Evolutionary conservation across 345 rosid species (phyloP), one percentile per base, ranked within the genome.

Genomic region (Ceriops tagal): DNA sequence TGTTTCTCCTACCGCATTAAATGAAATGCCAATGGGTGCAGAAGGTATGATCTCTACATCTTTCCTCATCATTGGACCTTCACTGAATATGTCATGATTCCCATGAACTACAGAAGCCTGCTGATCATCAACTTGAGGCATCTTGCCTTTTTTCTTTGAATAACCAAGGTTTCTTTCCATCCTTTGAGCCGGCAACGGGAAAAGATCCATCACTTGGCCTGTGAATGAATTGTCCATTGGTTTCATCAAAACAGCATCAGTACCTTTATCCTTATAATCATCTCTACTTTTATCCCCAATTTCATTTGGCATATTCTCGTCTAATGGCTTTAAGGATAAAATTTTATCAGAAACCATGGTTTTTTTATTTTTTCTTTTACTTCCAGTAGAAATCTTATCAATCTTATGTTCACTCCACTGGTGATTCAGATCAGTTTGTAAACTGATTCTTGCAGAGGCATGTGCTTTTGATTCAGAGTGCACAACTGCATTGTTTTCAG

Each of bases 301-400:
- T 64, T 76, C 82, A 53, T 74, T 77, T 67, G 73, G 72, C 70
- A 77, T 51, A 71, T 74, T 63, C 75, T 82, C 85, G 61, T 56
- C 63, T 51, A 83, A 69, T 46, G 75, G 57, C 26, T 57, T 62
- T 57, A 77, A 56, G 64, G 88, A 66, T n/a, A 73, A 65, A 66
- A 60, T 49, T 70, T 77, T 85, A 65, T 84, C 77, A 67, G 63
- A 79, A 64, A 69, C 64, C 49, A 73, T 77, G 62, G 67, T 65
- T 65, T 74, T 85, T 74, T 77, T 78, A 59, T 76, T 82, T 77
- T 79, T 90, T 80, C 83, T 88, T 81, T 83, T 87, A 43, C 82
- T 83, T 15, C 64, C 61, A 34, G 62, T 66, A 19, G 78, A 77
- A 71, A 71, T 71, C 77, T 70, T 78, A 34, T 85, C 87, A 58